A percentile compares a stretch with the other conserved stretches of the same genome.
Evolutionary conservation across 2,329 filamentous ascomycete genomes (phyloP).

Genomic region (Talaromyces sp.): DNA sequence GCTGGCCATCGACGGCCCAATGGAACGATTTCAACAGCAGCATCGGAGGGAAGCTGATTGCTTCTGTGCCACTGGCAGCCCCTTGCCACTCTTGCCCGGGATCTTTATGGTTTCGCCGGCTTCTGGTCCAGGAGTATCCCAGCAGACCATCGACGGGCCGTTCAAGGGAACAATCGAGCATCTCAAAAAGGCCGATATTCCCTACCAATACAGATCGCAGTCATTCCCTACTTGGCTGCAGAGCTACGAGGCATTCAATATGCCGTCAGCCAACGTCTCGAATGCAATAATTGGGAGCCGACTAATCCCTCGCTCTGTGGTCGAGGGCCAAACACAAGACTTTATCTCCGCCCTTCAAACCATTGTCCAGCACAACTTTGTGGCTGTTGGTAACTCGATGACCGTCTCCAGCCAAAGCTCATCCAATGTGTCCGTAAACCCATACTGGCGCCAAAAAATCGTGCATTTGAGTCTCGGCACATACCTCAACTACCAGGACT

Average conservation of each 20-base stretch:
- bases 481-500: neutral
- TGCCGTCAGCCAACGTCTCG: slow-evolving; percentile 1
- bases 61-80: slow-evolving; percentile 26
- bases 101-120: neutral
- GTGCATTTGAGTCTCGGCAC: neutral
- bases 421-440: neutral
- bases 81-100: slow-evolving; percentile 25
- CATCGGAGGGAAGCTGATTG: slow-evolving; percentile 31
- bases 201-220: slow-evolving; percentile 39
- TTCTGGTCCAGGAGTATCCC: neutral
- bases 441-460: slow-evolving; percentile 23
- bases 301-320: slow-evolving; percentile 29
- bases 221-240: neutral
- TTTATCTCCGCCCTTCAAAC: neutral
- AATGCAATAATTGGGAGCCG: slow-evolving; percentile 24
- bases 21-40: slow-evolving; percentile 35
- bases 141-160: neutral
- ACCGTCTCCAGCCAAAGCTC: neutral
- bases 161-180: neutral
- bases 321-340: slow-evolving; percentile 21
- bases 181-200: neutral
- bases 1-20: slow-evolving; percentile 33
- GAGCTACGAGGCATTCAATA: neutral
- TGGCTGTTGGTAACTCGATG: neutral
- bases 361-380: neutral